Evolutionary conservation across 352 stramenopile species (phyloP).

Genomic region (Labyrinthula sp.): DNA sequence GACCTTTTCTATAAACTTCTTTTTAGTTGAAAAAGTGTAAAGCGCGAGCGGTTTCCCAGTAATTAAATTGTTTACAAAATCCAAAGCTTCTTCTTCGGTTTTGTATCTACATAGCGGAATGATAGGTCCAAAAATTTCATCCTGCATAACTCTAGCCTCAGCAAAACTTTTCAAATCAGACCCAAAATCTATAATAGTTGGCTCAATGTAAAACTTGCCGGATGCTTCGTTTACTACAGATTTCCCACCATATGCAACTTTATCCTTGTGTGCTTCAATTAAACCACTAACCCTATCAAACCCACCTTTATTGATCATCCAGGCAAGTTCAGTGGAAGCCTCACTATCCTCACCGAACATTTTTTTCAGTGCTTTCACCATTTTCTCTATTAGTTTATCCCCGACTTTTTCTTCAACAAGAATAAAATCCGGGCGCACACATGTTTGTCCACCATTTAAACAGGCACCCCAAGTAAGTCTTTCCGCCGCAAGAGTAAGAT

Average conservation of each 20-base stretch:
- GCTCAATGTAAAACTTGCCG: constrained; percentile 50
- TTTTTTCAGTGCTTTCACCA: constrained; percentile 35
- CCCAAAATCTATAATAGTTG: constrained; percentile 49
- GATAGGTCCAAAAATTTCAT: constrained; percentile 86
- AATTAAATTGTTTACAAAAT: constrained; percentile 35
- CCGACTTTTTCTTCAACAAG: constrained; percentile 45
- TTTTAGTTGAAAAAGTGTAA: constrained; percentile 51
- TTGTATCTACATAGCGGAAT: constrained; percentile 55
- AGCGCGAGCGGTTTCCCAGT: constrained; percentile 53
- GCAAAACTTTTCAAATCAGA: constrained; percentile 14
- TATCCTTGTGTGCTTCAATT: constrained; percentile 40
- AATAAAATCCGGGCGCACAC: constrained; percentile 71
- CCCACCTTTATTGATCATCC: constrained; percentile 33
- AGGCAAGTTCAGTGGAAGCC: constrained; percentile 40
- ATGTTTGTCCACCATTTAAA: constrained; percentile 74
- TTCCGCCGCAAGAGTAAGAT: constrained; percentile 41
- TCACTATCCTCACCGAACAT: constrained; percentile 46
- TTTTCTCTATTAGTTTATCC: constrained; percentile 35
- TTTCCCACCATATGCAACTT: constrained; percentile 44
- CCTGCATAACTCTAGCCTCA: constrained; percentile 42
- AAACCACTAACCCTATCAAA: constrained; percentile 30
- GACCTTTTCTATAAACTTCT: constrained; percentile 38
- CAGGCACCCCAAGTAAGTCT: constrained; percentile 58
- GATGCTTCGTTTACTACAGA: constrained; percentile 44
- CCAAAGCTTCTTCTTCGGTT: constrained; percentile 39